Evolutionary conservation across 495 filamentous ascomycete genomes (phyloP).

Genomic region (Achaetomiella virescens): DNA sequence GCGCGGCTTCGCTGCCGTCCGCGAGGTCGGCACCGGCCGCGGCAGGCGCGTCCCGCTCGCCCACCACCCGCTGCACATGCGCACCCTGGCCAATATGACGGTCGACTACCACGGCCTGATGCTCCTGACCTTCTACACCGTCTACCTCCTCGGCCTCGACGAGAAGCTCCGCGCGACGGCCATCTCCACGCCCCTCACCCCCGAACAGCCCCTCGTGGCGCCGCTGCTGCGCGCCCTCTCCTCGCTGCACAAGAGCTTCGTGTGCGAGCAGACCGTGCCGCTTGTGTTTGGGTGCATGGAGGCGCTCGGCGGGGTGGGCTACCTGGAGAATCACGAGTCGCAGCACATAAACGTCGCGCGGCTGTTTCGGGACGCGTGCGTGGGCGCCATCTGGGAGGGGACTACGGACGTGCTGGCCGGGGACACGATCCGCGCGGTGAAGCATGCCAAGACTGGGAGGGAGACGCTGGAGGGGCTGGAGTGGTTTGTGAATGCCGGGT

Average conservation of each 20-base stretch:
- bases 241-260: conserved; percentile 59
- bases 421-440: conserved; percentile 54
- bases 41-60: conserved; percentile 37
- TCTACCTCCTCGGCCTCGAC: conserved; percentile 41
- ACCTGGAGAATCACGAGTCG: conserved; percentile 56
- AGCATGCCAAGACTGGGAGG: conserved; percentile 38
- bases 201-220: conserved; percentile 8
- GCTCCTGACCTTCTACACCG: conserved; percentile 55
- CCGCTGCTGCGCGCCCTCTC: conserved; percentile 58
- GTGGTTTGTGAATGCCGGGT: conserved; percentile 24
- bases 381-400: conserved; percentile 67
- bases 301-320: conserved; percentile 69
- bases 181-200: conserved; percentile 2
- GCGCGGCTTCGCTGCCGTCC: conserved; percentile 47
- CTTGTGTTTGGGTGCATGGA: conserved; percentile 62
- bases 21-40: conserved; percentile 37
- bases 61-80: conserved; percentile 54
- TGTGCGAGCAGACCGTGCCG: conserved; percentile 44
- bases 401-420: conserved; percentile 64
- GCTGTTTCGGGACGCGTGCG: conserved; percentile 57
- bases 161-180: conserved; percentile 10
- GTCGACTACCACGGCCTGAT: conserved; percentile 49
- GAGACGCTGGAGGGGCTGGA: conserved; percentile 37
- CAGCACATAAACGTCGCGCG: conserved; percentile 59
- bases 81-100: conserved; percentile 49